These are phyloP conservation scores for Gaertneriomyces semiglobifer DNA, from an alignment of 192 early-diverging fungal genomes.

Conservation along the genomic window DNA sequence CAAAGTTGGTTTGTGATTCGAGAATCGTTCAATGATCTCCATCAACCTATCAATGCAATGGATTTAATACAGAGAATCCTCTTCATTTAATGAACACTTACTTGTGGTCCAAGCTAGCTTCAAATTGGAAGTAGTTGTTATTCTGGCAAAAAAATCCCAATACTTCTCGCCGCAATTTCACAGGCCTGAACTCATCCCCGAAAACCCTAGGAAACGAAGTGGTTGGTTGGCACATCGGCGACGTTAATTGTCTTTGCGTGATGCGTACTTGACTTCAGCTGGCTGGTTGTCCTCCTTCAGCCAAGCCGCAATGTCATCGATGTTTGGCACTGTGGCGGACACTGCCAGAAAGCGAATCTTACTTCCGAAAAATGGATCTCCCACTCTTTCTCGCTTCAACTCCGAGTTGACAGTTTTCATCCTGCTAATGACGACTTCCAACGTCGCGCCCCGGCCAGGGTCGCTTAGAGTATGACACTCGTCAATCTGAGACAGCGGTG, in stretches of 20 bases:
- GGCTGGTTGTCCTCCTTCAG: slow-evolving; percentile 32
- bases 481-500: slow-evolving; percentile 49
- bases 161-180: slow-evolving; percentile 53
- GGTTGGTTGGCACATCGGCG: too few relatives aligned
- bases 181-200: slow-evolving; percentile 70
- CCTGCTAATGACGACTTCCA: slow-evolving; percentile 66
- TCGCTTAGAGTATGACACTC: slow-evolving; percentile 74
- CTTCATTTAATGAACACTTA: slow-evolving; percentile 8
- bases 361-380: not conserved
- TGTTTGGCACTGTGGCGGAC: slow-evolving; percentile 69
- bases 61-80: slow-evolving; percentile 6
- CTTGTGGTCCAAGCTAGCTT: slow-evolving; percentile 53
- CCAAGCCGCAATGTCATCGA: slow-evolving; percentile 68
- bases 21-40: slow-evolving; percentile 37
- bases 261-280: slow-evolving; percentile 21
- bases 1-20: slow-evolving; percentile 41
- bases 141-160: slow-evolving; percentile 41
- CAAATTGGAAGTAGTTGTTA: slow-evolving; percentile 53
- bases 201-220: slow-evolving; percentile 40
- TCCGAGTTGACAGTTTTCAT: slow-evolving; percentile 42
- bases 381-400: slow-evolving; percentile 25
- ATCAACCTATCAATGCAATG: slow-evolving; percentile 26
- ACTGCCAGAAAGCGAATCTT: slow-evolving; percentile 55
- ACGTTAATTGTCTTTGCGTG: too few relatives aligned
- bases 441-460: slow-evolving; percentile 56